phyloP scores from a whole-genome alignment of 306 rosid genomes.

The Potentilla sterilis region DNA sequence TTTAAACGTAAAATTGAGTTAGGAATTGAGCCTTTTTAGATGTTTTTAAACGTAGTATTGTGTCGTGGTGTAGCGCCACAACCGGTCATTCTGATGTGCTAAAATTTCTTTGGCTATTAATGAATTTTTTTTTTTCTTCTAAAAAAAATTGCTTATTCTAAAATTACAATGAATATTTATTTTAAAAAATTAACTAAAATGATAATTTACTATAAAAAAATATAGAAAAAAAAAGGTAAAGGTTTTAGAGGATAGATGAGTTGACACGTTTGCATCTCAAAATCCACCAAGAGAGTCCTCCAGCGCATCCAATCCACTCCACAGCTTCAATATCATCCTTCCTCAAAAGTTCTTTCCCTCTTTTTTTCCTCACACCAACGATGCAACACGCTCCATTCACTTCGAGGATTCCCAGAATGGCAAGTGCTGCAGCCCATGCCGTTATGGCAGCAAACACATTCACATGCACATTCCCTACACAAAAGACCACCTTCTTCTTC shows the following conservation, averaged over 20 bases:
- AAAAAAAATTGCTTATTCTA: too few species aligned
- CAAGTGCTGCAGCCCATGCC: conserved; percentile 58
- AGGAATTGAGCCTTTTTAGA: too few species aligned
- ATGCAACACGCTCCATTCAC: neutral
- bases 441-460: conserved; percentile 60
- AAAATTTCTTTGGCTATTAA: too few species aligned
- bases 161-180: too few species aligned
- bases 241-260: neutral
- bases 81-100: too few species aligned
- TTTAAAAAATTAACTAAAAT: too few species aligned
- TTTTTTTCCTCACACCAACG: neutral
- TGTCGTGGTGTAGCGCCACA: too few species aligned
- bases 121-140: too few species aligned
- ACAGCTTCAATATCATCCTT: neutral
- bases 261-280: conserved; percentile 30
- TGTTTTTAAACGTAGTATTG: too few species aligned
- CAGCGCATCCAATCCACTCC: conserved; percentile 30
- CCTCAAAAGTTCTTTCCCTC: neutral
- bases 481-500: conserved; percentile 28
- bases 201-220: too few species aligned
- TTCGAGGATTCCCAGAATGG: conserved; percentile 33
- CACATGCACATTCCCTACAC: conserved; percentile 43
- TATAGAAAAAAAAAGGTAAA: neutral
- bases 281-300: conserved; percentile 15
- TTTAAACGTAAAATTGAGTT: too few species aligned